phyloP scores from a whole-genome alignment of 140 eudicot genomes.

The Stevia rebaudiana region DNA sequence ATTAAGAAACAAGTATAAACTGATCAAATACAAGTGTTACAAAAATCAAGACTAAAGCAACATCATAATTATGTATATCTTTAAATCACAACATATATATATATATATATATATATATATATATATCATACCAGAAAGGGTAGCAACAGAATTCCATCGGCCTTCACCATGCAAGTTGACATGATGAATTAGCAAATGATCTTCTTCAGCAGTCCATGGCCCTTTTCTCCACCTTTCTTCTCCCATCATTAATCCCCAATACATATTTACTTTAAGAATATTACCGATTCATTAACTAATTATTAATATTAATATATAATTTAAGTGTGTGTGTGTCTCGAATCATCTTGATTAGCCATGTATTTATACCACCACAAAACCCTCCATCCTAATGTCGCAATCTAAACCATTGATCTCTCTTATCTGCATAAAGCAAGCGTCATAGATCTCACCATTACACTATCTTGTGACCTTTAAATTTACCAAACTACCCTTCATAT shows the following conservation, averaged over 20 bases:
- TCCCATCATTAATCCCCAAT: conserved; percentile 37
- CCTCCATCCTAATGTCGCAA: no score
- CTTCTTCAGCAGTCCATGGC: conserved; percentile 94
- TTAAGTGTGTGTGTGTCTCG: conserved; percentile 38
- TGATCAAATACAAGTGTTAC: no score
- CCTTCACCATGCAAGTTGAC: conserved; percentile 84
- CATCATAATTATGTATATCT: not conserved
- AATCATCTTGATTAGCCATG: conserved; percentile 31
- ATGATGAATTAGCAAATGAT: conserved; percentile 59
- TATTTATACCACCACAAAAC: conserved; percentile 57
- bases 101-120: no score
- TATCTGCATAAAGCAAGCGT: conserved; percentile 18
- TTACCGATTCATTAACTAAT: not conserved
- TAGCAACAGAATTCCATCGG: conserved; percentile 82
- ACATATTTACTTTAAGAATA: not conserved
- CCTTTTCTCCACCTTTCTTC: conserved; percentile 87
- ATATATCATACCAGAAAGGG: conserved; percentile 57
- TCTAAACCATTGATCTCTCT: no score
- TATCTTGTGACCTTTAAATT: conserved; percentile 1
- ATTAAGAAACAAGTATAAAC: no score
- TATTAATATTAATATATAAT: no score
- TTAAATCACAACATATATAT: no score
- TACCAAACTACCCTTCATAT: conserved; percentile 24
- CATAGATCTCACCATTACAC: conserved; percentile 19
- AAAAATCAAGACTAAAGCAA: no score